Evolutionary conservation across 2,329 filamentous ascomycete species (phyloP).

Genomic region (Colletotrichum trifolii): DNA sequence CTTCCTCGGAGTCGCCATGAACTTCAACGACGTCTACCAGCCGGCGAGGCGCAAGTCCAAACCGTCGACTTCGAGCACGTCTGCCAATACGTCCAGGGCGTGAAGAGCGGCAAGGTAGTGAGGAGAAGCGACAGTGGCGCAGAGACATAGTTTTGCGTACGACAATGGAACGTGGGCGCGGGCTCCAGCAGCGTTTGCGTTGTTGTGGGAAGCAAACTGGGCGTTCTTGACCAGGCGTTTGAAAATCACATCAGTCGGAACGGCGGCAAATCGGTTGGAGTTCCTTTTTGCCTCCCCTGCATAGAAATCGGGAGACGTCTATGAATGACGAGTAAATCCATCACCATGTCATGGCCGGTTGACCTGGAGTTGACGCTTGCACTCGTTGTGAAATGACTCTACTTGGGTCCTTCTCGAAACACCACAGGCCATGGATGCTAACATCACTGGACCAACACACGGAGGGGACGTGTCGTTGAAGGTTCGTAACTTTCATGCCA

Average conservation of each 20-base stretch:
- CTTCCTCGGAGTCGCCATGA: slow-evolving; percentile 97
- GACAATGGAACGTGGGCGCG: too few species aligned
- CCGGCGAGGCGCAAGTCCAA: slow-evolving; percentile 74
- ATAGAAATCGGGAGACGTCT: not conserved
- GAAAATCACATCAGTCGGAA: too few species aligned
- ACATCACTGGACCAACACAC: not conserved
- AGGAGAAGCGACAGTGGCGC: too few species aligned
- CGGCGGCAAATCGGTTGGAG: not conserved
- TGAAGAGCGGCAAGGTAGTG: not conserved
- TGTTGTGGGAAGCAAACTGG: too few species aligned
- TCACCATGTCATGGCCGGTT: not conserved
- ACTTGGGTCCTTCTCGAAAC: too few species aligned
- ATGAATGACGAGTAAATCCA: slow-evolving; percentile 18
- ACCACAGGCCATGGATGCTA: not conserved
- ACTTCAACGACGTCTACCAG: slow-evolving; percentile 97
- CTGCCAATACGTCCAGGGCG: slow-evolving; percentile 28
- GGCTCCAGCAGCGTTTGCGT: too few species aligned
- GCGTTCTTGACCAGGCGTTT: too few species aligned
- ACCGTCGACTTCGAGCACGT: slow-evolving; percentile 39
- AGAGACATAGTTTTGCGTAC: too few species aligned
- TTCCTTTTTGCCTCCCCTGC: not conserved
- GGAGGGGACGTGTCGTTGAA: slow-evolving; percentile 1
- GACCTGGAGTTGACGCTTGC: not conserved
- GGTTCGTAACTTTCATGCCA: slow-evolving; percentile 40
- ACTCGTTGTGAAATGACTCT: too few species aligned